These are phyloP conservation scores for Capronia coronata DNA, from an alignment of 2,329 filamentous ascomycete species.

Conservation along the genomic window DNA sequence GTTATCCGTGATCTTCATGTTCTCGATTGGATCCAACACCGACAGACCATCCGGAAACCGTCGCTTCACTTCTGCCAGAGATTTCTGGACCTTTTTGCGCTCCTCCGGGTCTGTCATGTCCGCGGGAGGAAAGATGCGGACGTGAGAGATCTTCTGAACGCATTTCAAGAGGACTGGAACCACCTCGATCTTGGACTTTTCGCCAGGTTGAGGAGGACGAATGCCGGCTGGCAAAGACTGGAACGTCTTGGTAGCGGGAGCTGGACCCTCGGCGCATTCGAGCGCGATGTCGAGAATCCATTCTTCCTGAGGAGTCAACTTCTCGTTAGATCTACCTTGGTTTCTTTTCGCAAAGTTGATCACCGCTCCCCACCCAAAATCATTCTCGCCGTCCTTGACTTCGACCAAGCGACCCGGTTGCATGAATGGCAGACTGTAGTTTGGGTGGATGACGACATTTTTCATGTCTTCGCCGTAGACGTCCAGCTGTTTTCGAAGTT, in stretches of 20 bases:
- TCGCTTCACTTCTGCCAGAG: slow-evolving; percentile 69
- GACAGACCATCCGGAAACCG: slow-evolving; percentile 91
- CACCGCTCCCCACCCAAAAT: slow-evolving; percentile 93
- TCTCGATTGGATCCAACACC: slow-evolving; percentile 84
- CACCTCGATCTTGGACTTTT: slow-evolving; percentile 67
- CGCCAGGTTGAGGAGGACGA: slow-evolving; percentile 54
- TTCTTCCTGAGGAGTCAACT: slow-evolving; percentile 66
- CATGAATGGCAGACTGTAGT: slow-evolving; percentile 75
- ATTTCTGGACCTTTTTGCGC: slow-evolving; percentile 60
- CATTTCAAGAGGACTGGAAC: slow-evolving; percentile 82
- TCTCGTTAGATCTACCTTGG: slow-evolving; percentile 60
- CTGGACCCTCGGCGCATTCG: slow-evolving; percentile 49
- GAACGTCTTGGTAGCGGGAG: slow-evolving; percentile 53
- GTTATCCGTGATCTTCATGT: slow-evolving; percentile 91
- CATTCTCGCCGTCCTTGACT: slow-evolving; percentile 69
- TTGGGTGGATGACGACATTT: slow-evolving; percentile 83
- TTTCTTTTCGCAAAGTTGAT: slow-evolving; percentile 65
- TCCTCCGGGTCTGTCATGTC: slow-evolving; percentile 65
- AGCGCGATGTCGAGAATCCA: slow-evolving; percentile 80
- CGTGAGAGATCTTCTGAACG: slow-evolving; percentile 74
- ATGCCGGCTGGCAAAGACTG: slow-evolving; percentile 60
- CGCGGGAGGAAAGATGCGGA: slow-evolving; percentile 75
- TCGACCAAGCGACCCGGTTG: slow-evolving; percentile 81
- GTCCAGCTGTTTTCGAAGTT: slow-evolving; percentile 75
- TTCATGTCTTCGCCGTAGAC: slow-evolving; percentile 84